Evolutionary conservation across 305 asterid genomes (phyloP).

Genomic region (Fraxinus xanthoxyloides): DNA sequence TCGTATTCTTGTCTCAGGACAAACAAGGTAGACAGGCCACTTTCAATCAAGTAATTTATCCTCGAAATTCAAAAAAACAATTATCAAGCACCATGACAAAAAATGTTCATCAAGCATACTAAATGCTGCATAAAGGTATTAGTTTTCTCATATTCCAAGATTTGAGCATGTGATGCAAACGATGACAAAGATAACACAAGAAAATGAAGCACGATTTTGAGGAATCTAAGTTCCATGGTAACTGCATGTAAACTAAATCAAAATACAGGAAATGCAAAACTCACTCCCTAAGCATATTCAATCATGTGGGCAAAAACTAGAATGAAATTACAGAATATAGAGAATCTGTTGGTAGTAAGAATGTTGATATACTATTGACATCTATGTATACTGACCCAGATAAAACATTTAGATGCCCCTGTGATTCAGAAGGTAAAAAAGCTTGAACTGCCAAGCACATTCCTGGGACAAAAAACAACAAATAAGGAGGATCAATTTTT

Average conservation of each 20-base stretch:
- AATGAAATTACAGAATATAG: not conserved
- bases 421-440: conserved; percentile 53
- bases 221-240: not conserved
- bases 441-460: conserved; percentile 85
- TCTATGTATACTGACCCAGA: conserved; percentile 35
- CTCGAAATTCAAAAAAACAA: not conserved
- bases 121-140: not conserved
- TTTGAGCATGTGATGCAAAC: not conserved
- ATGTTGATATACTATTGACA: conserved; percentile 14
- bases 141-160: not conserved
- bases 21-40: not conserved
- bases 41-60: not conserved
- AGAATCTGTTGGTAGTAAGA: not conserved
- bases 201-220: not conserved
- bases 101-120: not conserved
- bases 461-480: conserved; percentile 30
- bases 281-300: not conserved
- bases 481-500: not conserved
- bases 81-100: not conserved
- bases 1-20: not conserved
- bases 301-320: not conserved
- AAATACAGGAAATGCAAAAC: not conserved
- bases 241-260: conserved; percentile 2
- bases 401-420: conserved; percentile 51
- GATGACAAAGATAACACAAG: not conserved